Evolutionary conservation across 257 asterid genomes (phyloP), one percentile per base, ranked within the genome.

Genomic region (Lavandula angustifolia): DNA sequence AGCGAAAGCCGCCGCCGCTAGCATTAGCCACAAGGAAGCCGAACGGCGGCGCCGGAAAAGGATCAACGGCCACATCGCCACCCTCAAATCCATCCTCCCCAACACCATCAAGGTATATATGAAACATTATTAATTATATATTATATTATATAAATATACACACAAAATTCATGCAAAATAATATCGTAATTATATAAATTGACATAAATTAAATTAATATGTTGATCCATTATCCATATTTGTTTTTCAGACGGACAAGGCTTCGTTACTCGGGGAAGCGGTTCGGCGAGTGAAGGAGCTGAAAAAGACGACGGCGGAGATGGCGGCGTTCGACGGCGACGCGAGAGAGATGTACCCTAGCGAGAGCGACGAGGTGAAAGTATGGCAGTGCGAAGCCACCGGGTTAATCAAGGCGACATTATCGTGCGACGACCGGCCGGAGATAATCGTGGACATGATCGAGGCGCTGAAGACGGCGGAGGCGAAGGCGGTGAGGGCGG

Each of bases 401-500:
- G 85, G 86, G 2, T 46, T 76, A 46, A 38, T 82, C n/a, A 83
- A 73, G 67, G 95, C 87, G 14, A 71, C 84, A 8, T 3, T 92
- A 1, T 88, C 91, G 69, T 92, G 95, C 74, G 92, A 92, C 12
- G 98, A 92, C 73, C 47, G 96, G 79, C 92, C 95, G 8, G 92
- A 82, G 34, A 74, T 92, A 9, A 62, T 92, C 41, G 0, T 60
- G 46, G 98, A 92, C 42, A 38, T 85, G 58, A 84, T 75, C 16
- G 67, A 68, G 76, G 98, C 96, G 47, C 76, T 92, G 64, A 83
- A 79, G 22, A 13, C 83, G 3, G 86, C 78, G 3, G 72, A 77
- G 42, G 94, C 87, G 2, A 88, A 80, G 77, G 87, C 75, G 65
- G 76, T 76, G 55, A 66, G 83, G 72, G 96, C 95, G 3, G 96